Base-by-base conservation (phyloP, 2,329 filamentous ascomycete genomes). In the Fusarium sp. region DNA sequence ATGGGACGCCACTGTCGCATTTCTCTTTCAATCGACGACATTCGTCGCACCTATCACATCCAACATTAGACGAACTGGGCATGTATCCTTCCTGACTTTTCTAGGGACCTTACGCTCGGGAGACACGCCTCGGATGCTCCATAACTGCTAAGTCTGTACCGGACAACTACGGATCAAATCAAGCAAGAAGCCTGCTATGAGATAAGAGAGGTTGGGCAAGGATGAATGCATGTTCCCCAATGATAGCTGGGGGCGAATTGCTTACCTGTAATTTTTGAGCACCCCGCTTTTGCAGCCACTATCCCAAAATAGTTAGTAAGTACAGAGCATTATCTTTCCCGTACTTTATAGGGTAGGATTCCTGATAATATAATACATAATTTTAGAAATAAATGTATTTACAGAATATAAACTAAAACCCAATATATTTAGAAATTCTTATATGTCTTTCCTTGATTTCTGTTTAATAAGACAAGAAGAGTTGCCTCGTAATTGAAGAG, bases 1-100 rank as follows among this genome's bases (percentile, higher is more conserved):
- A 54, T 1, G 51, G 51, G 18, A 54, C 17, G 18, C 42, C 51
- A 15, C 51, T 20, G 14, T 54, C 51, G 2, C 51, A 54, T 18
- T 48, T 54, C 23, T 54, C 51, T 39, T 49, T 54, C 42, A 54
- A 23, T 31, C 51, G 51, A 39, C 42, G 51, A 23, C 51, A 54
- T 49, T 54, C 51, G 21, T 54, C 51, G 42, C 51, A 54, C 31
- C 51, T 54, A 49, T 54, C 23, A 23, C 23, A 23, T 49, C 23
- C 18, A 21, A 18, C 23, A 39, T 54, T 49, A 54, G 51, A 39
- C 13, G 4, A 21, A 23, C 25, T 53, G 4, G 18, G 23, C 5
- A 23, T n/a, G n/a, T n/a, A n/a, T n/a, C 15, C 13, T 49, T 6
- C 10, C 3, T 18, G 15, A 42, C 23, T 31, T 31, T 11, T 11